A percentile compares a stretch with the other conserved stretches of the same genome.
Evolutionary conservation across 768 basidiomycete genomes (phyloP).

Genomic region (Mycena venus): DNA sequence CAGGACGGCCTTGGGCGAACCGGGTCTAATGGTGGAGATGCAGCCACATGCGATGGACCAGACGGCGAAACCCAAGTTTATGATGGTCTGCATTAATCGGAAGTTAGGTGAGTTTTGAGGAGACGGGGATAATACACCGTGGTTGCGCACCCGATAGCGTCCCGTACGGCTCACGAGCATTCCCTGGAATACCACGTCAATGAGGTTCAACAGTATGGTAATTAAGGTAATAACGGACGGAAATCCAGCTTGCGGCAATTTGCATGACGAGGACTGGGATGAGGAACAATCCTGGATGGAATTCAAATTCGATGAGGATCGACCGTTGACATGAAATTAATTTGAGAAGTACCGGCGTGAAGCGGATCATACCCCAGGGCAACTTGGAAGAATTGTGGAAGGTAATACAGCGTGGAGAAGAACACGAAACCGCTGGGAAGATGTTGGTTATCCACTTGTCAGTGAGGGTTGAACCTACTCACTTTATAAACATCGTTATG

Average conservation of each 20-base stretch:
- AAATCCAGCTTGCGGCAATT: conserved; percentile 67
- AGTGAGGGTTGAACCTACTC: conserved; percentile 35
- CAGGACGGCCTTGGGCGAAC: conserved; percentile 62
- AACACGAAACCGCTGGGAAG: conserved; percentile 66
- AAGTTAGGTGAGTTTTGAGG: no score
- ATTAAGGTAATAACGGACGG: conserved; percentile 52
- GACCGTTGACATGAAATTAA: no score
- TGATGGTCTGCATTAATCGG: conserved; percentile 56
- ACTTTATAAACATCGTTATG: conserved; percentile 79
- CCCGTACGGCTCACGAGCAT: conserved; percentile 75
- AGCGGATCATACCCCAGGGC: conserved; percentile 76
- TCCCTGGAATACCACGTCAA: conserved; percentile 55
- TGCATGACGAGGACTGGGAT: conserved; percentile 81
- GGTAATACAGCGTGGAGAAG: conserved; percentile 76
- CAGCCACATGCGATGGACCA: conserved; percentile 82
- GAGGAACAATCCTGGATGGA: conserved; percentile 63
- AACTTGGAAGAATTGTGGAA: conserved; percentile 84
- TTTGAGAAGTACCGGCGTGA: conserved; percentile 47
- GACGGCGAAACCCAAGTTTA: conserved; percentile 73
- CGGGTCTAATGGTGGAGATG: conserved; percentile 70
- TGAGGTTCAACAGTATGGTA: no score
- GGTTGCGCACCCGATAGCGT: conserved; percentile 61
- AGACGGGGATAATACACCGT: not conserved
- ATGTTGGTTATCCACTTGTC: not conserved
- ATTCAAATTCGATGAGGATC: not conserved